These are phyloP conservation scores for Antrodiella citrinella DNA, from an alignment of 768 basidiomycete genomes.

Conservation along the genomic window DNA sequence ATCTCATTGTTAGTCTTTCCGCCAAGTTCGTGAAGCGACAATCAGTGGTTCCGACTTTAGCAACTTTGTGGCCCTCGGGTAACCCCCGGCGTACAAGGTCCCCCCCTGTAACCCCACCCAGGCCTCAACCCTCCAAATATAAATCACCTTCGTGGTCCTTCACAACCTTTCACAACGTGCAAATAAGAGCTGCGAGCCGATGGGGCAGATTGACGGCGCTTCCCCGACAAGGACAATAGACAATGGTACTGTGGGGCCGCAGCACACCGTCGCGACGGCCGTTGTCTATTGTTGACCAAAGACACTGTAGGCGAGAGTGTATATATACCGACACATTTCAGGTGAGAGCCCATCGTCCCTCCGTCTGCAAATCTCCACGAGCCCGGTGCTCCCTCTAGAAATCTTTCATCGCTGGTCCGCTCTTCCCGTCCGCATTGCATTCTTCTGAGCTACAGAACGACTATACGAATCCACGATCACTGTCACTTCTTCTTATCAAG, in stretches of 20 bases:
- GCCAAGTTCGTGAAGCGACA: too few species aligned
- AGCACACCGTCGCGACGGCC: not conserved
- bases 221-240: not conserved
- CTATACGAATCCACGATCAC: not conserved
- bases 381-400: conserved; percentile 11
- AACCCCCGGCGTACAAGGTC: too few species aligned
- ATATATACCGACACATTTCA: conserved; percentile 6
- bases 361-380: conserved; percentile 7
- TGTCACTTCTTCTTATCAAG: not conserved
- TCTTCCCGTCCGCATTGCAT: conserved; percentile 3
- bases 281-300: conserved; percentile 1
- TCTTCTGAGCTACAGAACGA: not conserved
- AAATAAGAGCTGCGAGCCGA: too few species aligned
- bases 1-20: too few species aligned
- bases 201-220: too few species aligned
- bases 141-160: too few species aligned
- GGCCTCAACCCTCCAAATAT: too few species aligned
- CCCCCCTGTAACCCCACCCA: too few species aligned
- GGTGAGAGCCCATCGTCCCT: conserved; percentile 4
- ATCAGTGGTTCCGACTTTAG: too few species aligned
- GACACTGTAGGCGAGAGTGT: not conserved
- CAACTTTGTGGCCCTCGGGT: too few species aligned
- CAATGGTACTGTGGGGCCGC: not conserved
- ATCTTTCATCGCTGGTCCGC: conserved; percentile 2
- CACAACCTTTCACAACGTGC: too few species aligned